These are phyloP conservation scores for Aspergillus pseudonomiae DNA, from an alignment of 2,329 filamentous ascomycete species.

Conservation along the genomic window DNA sequence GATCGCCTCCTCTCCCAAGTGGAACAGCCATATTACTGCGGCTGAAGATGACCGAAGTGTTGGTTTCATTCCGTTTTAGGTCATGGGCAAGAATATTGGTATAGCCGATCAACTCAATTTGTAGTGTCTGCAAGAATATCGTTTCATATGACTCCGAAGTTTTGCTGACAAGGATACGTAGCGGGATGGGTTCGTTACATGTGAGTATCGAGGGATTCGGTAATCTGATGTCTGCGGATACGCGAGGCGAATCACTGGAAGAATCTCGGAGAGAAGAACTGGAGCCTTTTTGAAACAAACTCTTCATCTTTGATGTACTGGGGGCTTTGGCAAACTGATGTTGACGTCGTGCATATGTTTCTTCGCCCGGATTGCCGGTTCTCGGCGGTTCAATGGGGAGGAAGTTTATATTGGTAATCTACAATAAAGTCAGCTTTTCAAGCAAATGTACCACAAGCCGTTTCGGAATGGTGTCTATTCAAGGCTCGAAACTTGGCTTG, in stretches of 20 bases:
- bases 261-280: constrained; percentile 31
- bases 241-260: constrained; percentile 52
- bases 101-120: constrained; percentile 78
- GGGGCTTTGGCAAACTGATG: constrained; percentile 58
- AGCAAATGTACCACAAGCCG: not conserved
- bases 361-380: constrained; percentile 66
- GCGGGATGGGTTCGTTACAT: constrained; percentile 81
- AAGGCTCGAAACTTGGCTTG: not conserved
- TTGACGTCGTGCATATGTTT: constrained; percentile 79
- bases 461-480: not conserved
- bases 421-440: constrained; percentile 5
- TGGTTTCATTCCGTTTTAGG: constrained; percentile 68
- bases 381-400: constrained; percentile 90
- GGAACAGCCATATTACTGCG: constrained; percentile 72
- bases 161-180: constrained; percentile 79
- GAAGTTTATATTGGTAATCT: constrained; percentile 72
- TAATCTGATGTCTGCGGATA: constrained; percentile 80
- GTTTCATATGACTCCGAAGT: constrained; percentile 68
- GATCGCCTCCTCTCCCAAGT: constrained; percentile 61
- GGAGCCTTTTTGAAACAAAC: constrained; percentile 58
- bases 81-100: constrained; percentile 81
- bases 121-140: constrained; percentile 75
- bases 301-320: constrained; percentile 54
- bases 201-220: constrained; percentile 87
- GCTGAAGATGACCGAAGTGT: constrained; percentile 75